Conservation (phyloP, 768 basidiomycete genomes). For the Holtermanniella nyarrowii region DNA sequence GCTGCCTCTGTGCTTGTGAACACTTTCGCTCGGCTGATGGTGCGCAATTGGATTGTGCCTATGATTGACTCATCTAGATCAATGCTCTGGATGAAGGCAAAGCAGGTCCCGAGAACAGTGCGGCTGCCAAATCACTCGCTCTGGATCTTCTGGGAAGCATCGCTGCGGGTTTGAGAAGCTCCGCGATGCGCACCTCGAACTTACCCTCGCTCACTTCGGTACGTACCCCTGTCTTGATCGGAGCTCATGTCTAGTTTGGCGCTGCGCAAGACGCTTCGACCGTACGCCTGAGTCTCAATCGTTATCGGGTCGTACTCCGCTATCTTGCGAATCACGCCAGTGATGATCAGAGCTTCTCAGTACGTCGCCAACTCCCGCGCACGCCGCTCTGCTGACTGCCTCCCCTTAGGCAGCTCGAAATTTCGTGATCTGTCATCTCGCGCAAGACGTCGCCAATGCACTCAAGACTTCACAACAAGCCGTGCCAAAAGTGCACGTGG, state of each 20-base stretch:
- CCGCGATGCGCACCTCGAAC: constrained; percentile 46
- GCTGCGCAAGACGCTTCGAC: too few relatives aligned
- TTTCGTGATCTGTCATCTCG: too few relatives aligned
- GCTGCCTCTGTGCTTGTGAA: constrained; percentile 71
- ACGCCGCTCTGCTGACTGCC: too few relatives aligned
- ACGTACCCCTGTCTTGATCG: constrained; percentile 47
- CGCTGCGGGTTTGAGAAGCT: constrained; percentile 56
- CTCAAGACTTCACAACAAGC: too few relatives aligned
- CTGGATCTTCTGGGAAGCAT: constrained; percentile 92
- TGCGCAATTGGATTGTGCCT: constrained; percentile 37
- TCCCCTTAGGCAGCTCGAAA: too few relatives aligned
- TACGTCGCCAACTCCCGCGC: constrained; percentile 43
- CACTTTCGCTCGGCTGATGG: constrained; percentile 78
- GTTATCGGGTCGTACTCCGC: constrained; percentile 56
- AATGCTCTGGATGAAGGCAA: constrained; percentile 74
- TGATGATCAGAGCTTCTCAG: constrained; percentile 72
- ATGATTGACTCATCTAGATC: constrained; percentile 47
- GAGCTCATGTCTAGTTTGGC: too few relatives aligned
- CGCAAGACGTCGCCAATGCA: too few relatives aligned
- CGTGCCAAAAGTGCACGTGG: too few relatives aligned
- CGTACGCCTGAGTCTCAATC: too few relatives aligned
- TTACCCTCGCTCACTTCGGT: background rate
- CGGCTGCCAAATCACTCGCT: constrained; percentile 76
- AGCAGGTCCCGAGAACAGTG: constrained; percentile 60
- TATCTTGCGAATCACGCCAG: constrained; percentile 62